phyloP scores from a whole-genome alignment of 495 filamentous ascomycete species.

The Podospora sp. region DNA sequence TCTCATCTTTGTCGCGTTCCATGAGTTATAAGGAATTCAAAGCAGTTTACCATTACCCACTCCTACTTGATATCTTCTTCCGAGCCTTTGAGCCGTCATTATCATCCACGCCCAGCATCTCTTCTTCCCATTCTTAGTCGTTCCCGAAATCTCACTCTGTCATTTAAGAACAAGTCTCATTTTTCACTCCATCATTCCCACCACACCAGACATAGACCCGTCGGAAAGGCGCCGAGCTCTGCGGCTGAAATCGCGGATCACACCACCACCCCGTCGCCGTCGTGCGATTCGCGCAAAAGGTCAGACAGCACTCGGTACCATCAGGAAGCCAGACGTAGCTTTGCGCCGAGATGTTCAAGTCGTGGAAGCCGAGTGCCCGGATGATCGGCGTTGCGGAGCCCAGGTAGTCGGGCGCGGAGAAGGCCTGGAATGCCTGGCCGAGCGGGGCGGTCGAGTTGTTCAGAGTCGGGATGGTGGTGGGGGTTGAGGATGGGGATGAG shows the following conservation, averaged over 20 bases:
- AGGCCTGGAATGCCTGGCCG: constrained; percentile 32
- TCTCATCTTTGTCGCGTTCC: no score
- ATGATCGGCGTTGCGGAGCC: constrained; percentile 23
- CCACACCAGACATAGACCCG: constrained; percentile 37
- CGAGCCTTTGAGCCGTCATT: no score
- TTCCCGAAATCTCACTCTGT: no score
- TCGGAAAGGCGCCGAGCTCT: constrained; percentile 4
- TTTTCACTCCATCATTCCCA: neutral
- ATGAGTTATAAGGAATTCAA: no score
- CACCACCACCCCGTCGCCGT: constrained; percentile 25
- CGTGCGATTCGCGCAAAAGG: constrained; percentile 28
- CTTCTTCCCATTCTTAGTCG: no score
- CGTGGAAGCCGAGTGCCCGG: constrained; percentile 26
- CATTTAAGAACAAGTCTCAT: constrained; percentile 22
- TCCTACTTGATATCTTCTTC: no score
- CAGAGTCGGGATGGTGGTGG: constrained; percentile 5
- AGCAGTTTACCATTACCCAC: no score
- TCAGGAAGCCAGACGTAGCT: constrained; percentile 34
- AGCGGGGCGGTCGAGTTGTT: constrained; percentile 24
- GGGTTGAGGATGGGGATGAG: neutral
- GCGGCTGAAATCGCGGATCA: constrained; percentile 11
- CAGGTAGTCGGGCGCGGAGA: constrained; percentile 6
- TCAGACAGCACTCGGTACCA: constrained; percentile 30
- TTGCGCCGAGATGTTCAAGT: constrained; percentile 17
- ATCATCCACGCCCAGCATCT: no score